phyloP scores from a whole-genome alignment of 495 filamentous ascomycete species.

The Clohesyomyces aquaticus region DNA sequence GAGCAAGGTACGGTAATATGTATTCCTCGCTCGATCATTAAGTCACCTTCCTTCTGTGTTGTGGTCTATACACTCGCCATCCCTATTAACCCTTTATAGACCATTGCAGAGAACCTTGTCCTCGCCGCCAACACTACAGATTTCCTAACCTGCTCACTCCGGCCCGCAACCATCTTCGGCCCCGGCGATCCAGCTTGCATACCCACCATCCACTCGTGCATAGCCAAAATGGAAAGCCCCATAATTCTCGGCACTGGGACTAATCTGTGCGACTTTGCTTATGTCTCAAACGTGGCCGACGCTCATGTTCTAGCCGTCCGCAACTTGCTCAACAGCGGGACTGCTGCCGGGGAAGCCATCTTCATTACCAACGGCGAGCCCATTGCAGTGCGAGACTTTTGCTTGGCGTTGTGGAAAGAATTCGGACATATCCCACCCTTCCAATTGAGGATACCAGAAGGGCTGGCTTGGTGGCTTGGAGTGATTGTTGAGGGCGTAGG shows the following conservation, averaged over 20 bases:
- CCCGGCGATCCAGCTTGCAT: slow-evolving; percentile 60
- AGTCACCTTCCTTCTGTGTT: not conserved
- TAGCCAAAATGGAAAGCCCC: slow-evolving; percentile 58
- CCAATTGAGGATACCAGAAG: slow-evolving; percentile 57
- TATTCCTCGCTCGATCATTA: not conserved
- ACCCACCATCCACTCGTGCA: slow-evolving; percentile 59
- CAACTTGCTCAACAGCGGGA: slow-evolving; percentile 58
- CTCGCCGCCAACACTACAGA: slow-evolving; percentile 52
- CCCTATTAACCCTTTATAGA: not conserved
- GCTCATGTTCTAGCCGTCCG: slow-evolving; percentile 65
- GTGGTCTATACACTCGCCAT: not conserved
- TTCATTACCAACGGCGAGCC: slow-evolving; percentile 69
- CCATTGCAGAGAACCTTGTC: slow-evolving; percentile 58
- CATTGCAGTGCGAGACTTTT: slow-evolving; percentile 63
- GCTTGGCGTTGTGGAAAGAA: slow-evolving; percentile 61
- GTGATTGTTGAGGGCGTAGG: slow-evolving; percentile 55
- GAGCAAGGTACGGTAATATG: slow-evolving; percentile 54
- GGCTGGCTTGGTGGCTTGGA: slow-evolving; percentile 56
- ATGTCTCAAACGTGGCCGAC: slow-evolving; percentile 64
- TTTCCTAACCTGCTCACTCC: slow-evolving; percentile 59
- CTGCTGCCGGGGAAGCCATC: slow-evolving; percentile 64
- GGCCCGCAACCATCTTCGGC: slow-evolving; percentile 62
- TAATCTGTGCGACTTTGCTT: slow-evolving; percentile 66
- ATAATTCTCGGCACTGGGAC: slow-evolving; percentile 61
- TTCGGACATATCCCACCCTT: slow-evolving; percentile 61